Evolutionary conservation across 1,284 basidiomycete genomes (phyloP).

Genomic region (Puccinia polysora): DNA sequence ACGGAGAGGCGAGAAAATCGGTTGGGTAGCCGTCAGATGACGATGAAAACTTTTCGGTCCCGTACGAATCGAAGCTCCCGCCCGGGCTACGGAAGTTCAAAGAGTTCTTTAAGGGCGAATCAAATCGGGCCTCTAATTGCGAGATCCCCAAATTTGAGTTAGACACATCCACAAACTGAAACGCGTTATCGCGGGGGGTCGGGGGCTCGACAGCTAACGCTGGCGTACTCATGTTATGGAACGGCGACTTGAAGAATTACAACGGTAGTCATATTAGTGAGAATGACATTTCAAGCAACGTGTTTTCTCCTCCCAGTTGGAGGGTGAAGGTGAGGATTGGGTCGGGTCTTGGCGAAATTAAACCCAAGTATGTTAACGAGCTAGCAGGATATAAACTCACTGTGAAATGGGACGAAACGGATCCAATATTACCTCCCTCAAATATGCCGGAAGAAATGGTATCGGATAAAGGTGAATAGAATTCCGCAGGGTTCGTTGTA

Average conservation of each 20-base stretch:
- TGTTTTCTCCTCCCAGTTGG: no score
- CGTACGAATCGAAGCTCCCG: constrained; percentile 81
- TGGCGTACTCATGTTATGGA: constrained; percentile 28
- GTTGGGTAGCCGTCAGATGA: background rate
- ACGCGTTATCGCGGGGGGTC: constrained; percentile 19
- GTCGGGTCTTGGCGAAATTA: background rate
- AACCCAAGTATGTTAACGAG: no score
- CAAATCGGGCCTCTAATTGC: constrained; percentile 1
- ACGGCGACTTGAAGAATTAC: constrained; percentile 18
- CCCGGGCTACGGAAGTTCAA: constrained; percentile 50
- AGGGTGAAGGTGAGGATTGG: background rate
- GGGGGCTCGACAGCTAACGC: constrained; percentile 38
- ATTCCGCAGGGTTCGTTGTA: background rate
- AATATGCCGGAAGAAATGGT: constrained; percentile 11
- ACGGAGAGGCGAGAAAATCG: background rate
- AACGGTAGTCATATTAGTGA: background rate
- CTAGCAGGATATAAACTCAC: background rate
- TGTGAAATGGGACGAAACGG: background rate
- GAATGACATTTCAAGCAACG: no score
- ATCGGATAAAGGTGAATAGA: constrained; percentile 16
- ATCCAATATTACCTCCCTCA: background rate
- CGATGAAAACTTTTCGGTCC: constrained; percentile 58
- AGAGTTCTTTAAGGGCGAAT: background rate
- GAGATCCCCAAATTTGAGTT: background rate
- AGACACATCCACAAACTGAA: constrained; percentile 23